Conservation (phyloP, 441 rosid species). For the Theobroma grandiflorum region DNA sequence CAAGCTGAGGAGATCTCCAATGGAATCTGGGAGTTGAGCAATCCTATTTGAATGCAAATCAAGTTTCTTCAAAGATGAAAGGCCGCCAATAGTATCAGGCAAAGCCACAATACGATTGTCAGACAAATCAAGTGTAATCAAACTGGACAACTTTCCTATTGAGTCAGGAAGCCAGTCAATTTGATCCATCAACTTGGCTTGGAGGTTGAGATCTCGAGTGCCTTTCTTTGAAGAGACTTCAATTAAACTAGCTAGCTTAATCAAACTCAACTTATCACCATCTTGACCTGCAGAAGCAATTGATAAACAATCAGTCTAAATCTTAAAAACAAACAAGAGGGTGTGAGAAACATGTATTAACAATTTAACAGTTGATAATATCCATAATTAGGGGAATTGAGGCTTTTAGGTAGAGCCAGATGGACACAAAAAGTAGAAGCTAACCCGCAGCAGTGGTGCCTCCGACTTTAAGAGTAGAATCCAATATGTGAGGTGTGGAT, state of each 20-base stretch:
- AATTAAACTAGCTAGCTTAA: constrained; percentile 90
- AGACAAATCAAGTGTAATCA: constrained; percentile 79
- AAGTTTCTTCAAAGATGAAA: constrained; percentile 70
- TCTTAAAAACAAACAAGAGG: neutral
- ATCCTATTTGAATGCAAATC: constrained; percentile 89
- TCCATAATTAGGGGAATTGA: neutral
- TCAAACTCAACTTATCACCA: constrained; percentile 81
- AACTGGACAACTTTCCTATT: constrained; percentile 74
- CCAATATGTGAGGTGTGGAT: constrained; percentile 53
- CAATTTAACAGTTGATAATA: neutral
- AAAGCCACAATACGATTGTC: constrained; percentile 74
- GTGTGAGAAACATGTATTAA: neutral
- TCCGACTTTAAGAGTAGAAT: constrained; percentile 63
- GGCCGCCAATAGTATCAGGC: constrained; percentile 80
- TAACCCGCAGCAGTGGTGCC: constrained; percentile 49
- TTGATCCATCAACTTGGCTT: constrained; percentile 82
- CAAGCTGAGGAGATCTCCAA: constrained; percentile 79
- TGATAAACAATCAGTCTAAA: neutral
- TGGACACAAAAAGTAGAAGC: constrained; percentile 10
- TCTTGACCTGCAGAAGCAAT: constrained; percentile 58
- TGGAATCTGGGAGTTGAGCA: constrained; percentile 72
- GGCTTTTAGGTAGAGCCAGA: neutral
- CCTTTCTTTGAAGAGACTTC: constrained; percentile 90
- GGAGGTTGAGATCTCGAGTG: constrained; percentile 80
- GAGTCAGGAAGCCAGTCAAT: constrained; percentile 97